A percentile compares a stretch with the other conserved stretches of the same genome.
Conservation (phyloP, 2,329 filamentous ascomycete genomes). For the Fusarium proliferatum region DNA sequence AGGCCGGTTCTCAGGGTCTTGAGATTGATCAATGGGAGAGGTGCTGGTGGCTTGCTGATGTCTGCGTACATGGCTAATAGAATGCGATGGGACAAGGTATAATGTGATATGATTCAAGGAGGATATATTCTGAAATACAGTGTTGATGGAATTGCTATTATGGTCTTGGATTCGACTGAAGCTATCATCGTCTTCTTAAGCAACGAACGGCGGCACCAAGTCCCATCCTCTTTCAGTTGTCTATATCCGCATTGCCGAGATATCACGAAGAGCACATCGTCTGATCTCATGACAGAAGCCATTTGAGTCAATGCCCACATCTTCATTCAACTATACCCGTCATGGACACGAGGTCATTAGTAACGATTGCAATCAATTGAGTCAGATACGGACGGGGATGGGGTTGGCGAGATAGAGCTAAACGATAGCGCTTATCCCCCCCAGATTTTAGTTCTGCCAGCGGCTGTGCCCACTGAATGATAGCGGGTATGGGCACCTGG, state of each 20-base stretch:
- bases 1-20: constrained; percentile 31
- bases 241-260: background rate
- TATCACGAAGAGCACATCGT: background rate
- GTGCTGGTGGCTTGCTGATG: constrained; percentile 39
- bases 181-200: background rate
- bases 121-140: accelerated
- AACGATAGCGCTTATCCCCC: background rate
- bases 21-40: constrained; percentile 37
- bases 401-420: background rate
- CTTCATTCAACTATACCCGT: background rate
- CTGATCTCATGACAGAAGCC: background rate
- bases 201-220: background rate
- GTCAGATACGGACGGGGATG: background rate
- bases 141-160: background rate
- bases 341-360: background rate
- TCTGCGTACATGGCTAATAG: constrained; percentile 35
- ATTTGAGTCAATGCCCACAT: background rate
- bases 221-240: background rate
- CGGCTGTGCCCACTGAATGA: background rate
- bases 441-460: background rate
- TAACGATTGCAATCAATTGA: background rate
- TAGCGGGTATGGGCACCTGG: background rate
- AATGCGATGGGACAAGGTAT: background rate
- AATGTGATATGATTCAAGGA: background rate
- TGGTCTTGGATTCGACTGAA: background rate